Evolutionary conservation across 208 protist genomes (phyloP).

Genomic region (Crithidia thermophila): DNA sequence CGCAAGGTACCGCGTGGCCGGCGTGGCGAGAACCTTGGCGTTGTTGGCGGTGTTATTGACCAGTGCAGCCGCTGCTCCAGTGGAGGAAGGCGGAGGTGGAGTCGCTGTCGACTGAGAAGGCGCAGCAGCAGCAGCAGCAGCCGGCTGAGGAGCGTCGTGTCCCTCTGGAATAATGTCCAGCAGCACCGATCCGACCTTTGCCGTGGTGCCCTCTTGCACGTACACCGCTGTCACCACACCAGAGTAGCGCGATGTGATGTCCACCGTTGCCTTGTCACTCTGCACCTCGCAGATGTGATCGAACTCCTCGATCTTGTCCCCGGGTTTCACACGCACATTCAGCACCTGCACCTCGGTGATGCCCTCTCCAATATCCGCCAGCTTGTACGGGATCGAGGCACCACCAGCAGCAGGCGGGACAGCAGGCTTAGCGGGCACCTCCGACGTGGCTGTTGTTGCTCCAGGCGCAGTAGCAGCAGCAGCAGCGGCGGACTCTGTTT

Average conservation of each 20-base stretch:
- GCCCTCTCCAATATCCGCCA: conserved; percentile 97
- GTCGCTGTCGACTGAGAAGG: too few species aligned
- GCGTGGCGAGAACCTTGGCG: conserved; percentile 86
- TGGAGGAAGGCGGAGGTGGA: neutral
- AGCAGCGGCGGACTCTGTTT: neutral
- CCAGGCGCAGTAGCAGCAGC: conserved; percentile 9
- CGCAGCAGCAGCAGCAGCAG: neutral
- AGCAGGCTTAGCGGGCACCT: conserved; percentile 1
- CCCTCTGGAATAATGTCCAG: conserved; percentile 75
- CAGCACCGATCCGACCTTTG: conserved; percentile 85
- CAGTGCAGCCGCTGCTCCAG: neutral
- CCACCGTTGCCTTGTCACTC: conserved; percentile 94
- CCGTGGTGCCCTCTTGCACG: conserved; percentile 79
- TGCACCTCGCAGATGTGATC: conserved; percentile 95
- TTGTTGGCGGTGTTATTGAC: neutral
- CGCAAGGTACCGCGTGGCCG: conserved; percentile 90
- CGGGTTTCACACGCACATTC: conserved; percentile 89
- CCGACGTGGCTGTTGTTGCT: conserved; percentile 3
- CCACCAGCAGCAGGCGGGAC: neutral
- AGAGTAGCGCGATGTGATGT: conserved; percentile 93
- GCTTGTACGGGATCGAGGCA: conserved; percentile 62
- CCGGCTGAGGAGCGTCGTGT: neutral
- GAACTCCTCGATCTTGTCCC: conserved; percentile 93
- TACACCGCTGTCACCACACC: conserved; percentile 88
- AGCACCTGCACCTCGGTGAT: conserved; percentile 96